These are phyloP conservation scores for Leucoagaricus sp. DNA, from an alignment of 1,284 basidiomycete genomes.

Conservation along the genomic window DNA sequence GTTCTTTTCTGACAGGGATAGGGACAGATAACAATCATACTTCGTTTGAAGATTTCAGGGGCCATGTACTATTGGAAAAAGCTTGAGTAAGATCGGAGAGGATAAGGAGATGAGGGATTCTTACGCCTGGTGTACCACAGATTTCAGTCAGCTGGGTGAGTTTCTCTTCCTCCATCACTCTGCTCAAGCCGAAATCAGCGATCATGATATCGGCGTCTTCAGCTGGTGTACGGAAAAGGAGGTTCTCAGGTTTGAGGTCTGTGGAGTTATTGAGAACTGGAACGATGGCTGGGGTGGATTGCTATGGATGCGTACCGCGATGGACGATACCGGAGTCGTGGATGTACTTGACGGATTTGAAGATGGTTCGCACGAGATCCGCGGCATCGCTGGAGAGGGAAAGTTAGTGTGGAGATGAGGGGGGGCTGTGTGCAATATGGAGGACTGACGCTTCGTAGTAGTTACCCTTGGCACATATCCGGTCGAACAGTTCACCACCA, in stretches of 20 bases:
- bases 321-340: slow-evolving; percentile 96
- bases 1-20: neutral
- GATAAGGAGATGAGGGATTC: slow-evolving; percentile 23
- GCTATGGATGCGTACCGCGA: slow-evolving; percentile 55
- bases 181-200: slow-evolving; percentile 93
- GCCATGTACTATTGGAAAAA: slow-evolving; percentile 83
- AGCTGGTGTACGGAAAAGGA: slow-evolving; percentile 88
- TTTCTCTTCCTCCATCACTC: slow-evolving; percentile 91
- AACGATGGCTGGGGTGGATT: neutral
- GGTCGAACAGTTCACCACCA: slow-evolving; percentile 96
- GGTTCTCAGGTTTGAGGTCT: slow-evolving; percentile 98
- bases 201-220: slow-evolving; percentile 97
- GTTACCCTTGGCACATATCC: slow-evolving; percentile 97
- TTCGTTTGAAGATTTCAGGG: slow-evolving; percentile 96
- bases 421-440: neutral
- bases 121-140: slow-evolving; percentile 85
- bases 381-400: slow-evolving; percentile 76
- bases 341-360: slow-evolving; percentile 88
- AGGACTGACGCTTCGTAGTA: slow-evolving; percentile 86
- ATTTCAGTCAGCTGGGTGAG: slow-evolving; percentile 91
- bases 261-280: slow-evolving; percentile 7
- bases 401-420: neutral
- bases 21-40: slow-evolving; percentile 43
- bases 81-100: slow-evolving; percentile 1
- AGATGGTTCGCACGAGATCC: slow-evolving; percentile 84